Conservation (phyloP, 306 rosid genomes). For the Cicer chorassanicum region DNA sequence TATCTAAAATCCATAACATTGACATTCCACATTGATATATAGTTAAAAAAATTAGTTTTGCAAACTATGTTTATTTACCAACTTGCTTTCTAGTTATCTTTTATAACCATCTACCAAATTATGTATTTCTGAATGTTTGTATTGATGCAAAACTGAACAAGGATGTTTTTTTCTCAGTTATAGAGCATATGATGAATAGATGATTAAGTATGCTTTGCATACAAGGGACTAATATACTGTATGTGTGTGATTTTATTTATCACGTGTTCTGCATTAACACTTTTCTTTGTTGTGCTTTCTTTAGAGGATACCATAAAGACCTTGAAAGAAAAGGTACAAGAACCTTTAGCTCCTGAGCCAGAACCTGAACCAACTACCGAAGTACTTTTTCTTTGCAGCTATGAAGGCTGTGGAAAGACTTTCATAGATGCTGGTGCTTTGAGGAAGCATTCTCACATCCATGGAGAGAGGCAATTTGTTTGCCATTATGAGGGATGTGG, state of each 20-base stretch:
- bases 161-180: neutral
- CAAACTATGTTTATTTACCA: neutral
- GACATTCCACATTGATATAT: neutral
- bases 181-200: conserved; percentile 14
- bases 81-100: conserved; percentile 25
- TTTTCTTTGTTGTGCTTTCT: conserved; percentile 42
- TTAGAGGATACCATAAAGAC: conserved; percentile 74
- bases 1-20: too few species aligned
- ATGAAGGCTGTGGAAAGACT: conserved; percentile 93
- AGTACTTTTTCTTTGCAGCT: conserved; percentile 98
- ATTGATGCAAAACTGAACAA: neutral
- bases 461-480: conserved; percentile 90
- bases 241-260: conserved; percentile 4
- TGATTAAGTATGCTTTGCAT: conserved; percentile 36
- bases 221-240: conserved; percentile 6
- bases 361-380: conserved; percentile 98
- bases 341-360: conserved; percentile 74
- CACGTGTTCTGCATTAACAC: conserved; percentile 34
- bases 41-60: neutral
- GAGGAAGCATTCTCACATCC: conserved; percentile 97
- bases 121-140: conserved; percentile 18
- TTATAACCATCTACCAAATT: neutral
- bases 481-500: conserved; percentile 94
- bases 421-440: conserved; percentile 97
- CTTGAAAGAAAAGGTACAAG: conserved; percentile 72